Evolutionary conservation across 768 basidiomycete species (phyloP).

Genomic region (Crucibulum laeve): DNA sequence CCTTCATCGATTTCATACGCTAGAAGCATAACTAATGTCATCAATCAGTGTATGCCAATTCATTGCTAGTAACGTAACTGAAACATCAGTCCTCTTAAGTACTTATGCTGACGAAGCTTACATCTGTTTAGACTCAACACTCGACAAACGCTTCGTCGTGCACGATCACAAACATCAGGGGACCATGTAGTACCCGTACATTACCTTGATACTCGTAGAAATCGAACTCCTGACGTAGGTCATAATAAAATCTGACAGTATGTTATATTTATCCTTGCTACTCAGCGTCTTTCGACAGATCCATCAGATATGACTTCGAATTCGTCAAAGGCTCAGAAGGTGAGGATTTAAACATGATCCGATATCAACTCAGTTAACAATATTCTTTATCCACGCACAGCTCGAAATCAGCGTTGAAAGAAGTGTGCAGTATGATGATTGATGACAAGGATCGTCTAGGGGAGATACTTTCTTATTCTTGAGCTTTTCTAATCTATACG

Average conservation of each 20-base stretch:
- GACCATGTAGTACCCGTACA: background rate
- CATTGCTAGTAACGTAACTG: slow-evolving; percentile 46
- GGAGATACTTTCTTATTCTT: no score
- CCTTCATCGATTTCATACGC: background rate
- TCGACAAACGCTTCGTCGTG: slow-evolving; percentile 5
- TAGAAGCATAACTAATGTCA: background rate
- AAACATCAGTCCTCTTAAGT: slow-evolving; percentile 8
- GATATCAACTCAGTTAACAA: background rate
- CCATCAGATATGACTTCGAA: background rate
- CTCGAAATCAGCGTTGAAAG: background rate
- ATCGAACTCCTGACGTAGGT: no score
- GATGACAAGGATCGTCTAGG: no score
- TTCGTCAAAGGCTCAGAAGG: background rate
- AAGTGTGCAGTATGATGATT: background rate
- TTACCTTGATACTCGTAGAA: background rate
- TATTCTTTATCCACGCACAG: background rate
- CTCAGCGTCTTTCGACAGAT: background rate
- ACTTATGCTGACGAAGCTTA: background rate
- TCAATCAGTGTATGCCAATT: slow-evolving; percentile 43
- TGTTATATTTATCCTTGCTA: background rate
- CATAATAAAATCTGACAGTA: background rate
- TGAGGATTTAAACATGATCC: background rate
- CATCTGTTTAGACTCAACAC: slow-evolving; percentile 10
- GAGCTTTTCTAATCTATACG: no score
- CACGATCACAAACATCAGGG: background rate